These are phyloP conservation scores for Phytophthora pistaciae DNA, from an alignment of 352 stramenopile species.

Conservation along the genomic window DNA sequence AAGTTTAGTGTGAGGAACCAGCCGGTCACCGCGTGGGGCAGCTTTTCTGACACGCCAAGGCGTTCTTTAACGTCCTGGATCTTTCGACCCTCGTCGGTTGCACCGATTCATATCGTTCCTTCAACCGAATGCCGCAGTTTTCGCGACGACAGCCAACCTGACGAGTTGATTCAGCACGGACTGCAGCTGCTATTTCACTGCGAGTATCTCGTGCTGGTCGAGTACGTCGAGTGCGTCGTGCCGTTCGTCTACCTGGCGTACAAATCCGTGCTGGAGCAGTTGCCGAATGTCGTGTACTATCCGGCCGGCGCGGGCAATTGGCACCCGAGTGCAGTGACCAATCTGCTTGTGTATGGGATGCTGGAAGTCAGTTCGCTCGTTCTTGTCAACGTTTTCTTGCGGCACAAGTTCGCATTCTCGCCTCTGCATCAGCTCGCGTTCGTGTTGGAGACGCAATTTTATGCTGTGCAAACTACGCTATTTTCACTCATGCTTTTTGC, in stretches of 20 bases:
- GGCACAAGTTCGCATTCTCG: slow-evolving; percentile 13
- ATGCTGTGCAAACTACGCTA: not conserved
- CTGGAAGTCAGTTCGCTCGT: slow-evolving; percentile 18
- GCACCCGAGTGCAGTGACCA: not conserved
- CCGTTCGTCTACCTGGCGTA: slow-evolving; percentile 38
- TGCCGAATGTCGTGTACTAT: slow-evolving; percentile 43
- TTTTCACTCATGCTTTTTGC: not conserved
- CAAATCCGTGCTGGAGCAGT: slow-evolving; percentile 29
- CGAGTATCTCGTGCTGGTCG: slow-evolving; percentile 25
- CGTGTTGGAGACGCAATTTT: slow-evolving; percentile 9
- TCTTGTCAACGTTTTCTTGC: slow-evolving; percentile 1
- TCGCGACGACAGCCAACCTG: not conserved
- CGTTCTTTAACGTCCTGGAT: not conserved
- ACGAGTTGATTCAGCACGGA: slow-evolving; percentile 4
- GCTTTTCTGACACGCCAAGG: not conserved
- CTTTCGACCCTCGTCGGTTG: not conserved
- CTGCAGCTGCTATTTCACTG: slow-evolving; percentile 38
- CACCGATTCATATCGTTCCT: not conserved
- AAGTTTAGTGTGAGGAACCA: not conserved
- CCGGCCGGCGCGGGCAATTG: not conserved
- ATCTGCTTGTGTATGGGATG: slow-evolving; percentile 21
- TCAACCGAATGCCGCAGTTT: not conserved
- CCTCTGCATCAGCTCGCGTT: slow-evolving; percentile 13
- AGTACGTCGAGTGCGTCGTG: slow-evolving; percentile 29
- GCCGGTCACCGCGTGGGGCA: not conserved